phyloP scores from a whole-genome alignment of 352 stramenopile species.

The Elongisporangium senticosum region DNA sequence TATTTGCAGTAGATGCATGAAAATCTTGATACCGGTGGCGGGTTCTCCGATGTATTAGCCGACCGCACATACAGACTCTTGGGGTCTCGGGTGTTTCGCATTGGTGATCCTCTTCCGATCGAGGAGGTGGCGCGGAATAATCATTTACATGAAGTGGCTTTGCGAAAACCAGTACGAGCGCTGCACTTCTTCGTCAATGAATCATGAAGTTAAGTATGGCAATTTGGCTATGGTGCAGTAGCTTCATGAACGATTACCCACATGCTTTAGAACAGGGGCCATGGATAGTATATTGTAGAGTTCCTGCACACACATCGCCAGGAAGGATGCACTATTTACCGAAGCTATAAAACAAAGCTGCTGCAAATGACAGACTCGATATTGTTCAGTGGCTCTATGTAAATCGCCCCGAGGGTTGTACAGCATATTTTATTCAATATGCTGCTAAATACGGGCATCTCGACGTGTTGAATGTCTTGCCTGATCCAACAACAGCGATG shows the following conservation, averaged over 20 bases:
- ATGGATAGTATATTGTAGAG: neutral
- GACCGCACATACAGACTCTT: too few species aligned
- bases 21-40: too few species aligned
- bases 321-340: neutral
- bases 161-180: neutral
- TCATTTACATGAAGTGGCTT: neutral
- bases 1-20: too few species aligned
- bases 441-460: neutral
- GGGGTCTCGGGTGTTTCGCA: too few species aligned
- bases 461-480: neutral
- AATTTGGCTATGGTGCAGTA: conserved; percentile 1
- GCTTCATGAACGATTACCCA: neutral
- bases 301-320: neutral
- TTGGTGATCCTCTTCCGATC: neutral
- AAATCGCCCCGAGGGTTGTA: neutral
- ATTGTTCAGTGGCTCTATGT: neutral
- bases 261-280: neutral
- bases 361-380: neutral
- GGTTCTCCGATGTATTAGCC: too few species aligned
- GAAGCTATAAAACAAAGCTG: neutral
- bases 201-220: neutral
- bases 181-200: too few species aligned
- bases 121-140: neutral
- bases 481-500: too few species aligned
- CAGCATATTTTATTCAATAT: neutral